Conservation (phyloP, 2,329 filamentous ascomycete genomes). For the Fragosphaeria purpurea region DNA sequence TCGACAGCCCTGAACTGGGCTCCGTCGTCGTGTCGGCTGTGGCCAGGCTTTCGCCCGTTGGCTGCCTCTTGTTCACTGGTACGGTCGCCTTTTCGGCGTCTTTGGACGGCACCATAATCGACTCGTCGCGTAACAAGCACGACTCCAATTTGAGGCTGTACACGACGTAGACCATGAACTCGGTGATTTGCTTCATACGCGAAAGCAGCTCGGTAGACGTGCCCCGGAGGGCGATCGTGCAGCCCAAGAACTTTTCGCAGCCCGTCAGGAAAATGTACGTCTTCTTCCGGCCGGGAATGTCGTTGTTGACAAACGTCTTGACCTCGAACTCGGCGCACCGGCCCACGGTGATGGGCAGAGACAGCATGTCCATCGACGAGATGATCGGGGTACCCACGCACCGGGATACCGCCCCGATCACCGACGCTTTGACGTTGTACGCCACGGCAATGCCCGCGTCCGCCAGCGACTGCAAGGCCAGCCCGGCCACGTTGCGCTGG, state of each 20-base stretch:
- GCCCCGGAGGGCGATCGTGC: slow-evolving; percentile 85
- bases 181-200: slow-evolving; percentile 84
- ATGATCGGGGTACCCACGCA: slow-evolving; percentile 89
- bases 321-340: slow-evolving; percentile 83
- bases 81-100: slow-evolving; percentile 34
- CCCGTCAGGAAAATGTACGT: slow-evolving; percentile 94
- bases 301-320: slow-evolving; percentile 82
- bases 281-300: slow-evolving; percentile 66
- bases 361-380: slow-evolving; percentile 88
- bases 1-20: background rate
- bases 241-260: slow-evolving; percentile 80
- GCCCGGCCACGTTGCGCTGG: slow-evolving; percentile 82
- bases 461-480: slow-evolving; percentile 79
- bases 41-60: background rate
- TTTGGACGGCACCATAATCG: slow-evolving; percentile 66
- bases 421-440: slow-evolving; percentile 93
- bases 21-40: background rate
- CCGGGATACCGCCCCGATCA: slow-evolving; percentile 87
- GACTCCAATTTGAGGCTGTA: slow-evolving; percentile 97
- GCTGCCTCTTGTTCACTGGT: slow-evolving; percentile 21
- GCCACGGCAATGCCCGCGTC: slow-evolving; percentile 86
- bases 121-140: slow-evolving; percentile 86
- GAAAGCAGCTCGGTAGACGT: slow-evolving; percentile 60
- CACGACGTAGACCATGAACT: slow-evolving; percentile 98
- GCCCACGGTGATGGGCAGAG: slow-evolving; percentile 65